Base-by-base conservation (phyloP, 306 rosid species). In the Vigna angularis region DNA sequence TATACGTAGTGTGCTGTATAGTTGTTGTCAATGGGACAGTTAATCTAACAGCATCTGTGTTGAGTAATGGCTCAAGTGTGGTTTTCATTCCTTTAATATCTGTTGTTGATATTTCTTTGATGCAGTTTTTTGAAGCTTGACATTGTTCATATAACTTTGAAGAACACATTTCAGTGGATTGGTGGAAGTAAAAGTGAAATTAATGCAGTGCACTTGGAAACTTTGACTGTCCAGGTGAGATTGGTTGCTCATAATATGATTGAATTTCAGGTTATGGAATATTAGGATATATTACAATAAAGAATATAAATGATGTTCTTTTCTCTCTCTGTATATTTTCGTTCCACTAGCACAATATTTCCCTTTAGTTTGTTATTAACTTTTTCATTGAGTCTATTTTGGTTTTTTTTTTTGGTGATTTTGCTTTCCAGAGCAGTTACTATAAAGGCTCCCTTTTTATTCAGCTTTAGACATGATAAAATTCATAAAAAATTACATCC, bases 41-140 rank as follows among this genome's bases (percentile, higher is more conserved):
- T 20, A 68, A n/a, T 61, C 63, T 28, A 62, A 49, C 49, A 24
- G 55, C 13, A 3, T n/a, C 40, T 45, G 51, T 65, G 84, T 51
- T 71, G 61, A 66, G 36, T 32, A 51, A 66, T 58, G 24, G 80
- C 57, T 75, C 45, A 20, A 34, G 51, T 59, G 65, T 72, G 62
- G 18, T 58, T 81, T 72, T 51, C 24, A 12, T 69, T 66, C 51
- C 62, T 62, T 83, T 76, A 69, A 73, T 68, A 62, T 61, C 58
- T n/a, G n/a, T n/a, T 73, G 17, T 66, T 79, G 78, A 72, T 81
- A 62, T 69, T 85, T 86, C 65, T 70, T 80, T 83, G 38, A 36
- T 49, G 74, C 98, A 95, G 99, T 83, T 93, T 87, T 85, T 87
- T 95, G 96, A 90, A 93, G 93, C 98, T 95, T 79, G 99, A 95